Conservation (phyloP, 1,139 yeast species). For the Tardiomyces digboiensis region DNA sequence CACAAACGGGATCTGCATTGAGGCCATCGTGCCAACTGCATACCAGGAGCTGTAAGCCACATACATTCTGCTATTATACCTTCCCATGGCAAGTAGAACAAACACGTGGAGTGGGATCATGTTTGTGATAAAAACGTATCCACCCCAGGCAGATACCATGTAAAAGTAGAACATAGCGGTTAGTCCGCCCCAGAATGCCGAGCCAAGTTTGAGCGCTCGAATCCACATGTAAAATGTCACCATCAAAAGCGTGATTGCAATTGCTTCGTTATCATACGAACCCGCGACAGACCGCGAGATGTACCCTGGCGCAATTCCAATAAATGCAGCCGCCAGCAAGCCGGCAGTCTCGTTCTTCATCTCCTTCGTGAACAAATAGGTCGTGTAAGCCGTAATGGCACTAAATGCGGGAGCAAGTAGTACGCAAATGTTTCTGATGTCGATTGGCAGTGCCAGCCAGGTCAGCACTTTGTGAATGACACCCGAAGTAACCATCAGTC, state of each 20-base stretch:
- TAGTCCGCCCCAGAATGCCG: slow-evolving; percentile 73
- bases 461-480: slow-evolving; percentile 69
- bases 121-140: slow-evolving; percentile 96
- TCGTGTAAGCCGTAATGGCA: slow-evolving; percentile 84
- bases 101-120: slow-evolving; percentile 95
- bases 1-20: slow-evolving; percentile 99
- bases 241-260: slow-evolving; percentile 94
- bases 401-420: slow-evolving; percentile 95
- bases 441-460: slow-evolving; percentile 67
- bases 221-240: slow-evolving; percentile 96
- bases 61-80: slow-evolving; percentile 75
- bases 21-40: slow-evolving; percentile 89
- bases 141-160: slow-evolving; percentile 99
- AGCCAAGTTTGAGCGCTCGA: slow-evolving; percentile 84
- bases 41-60: slow-evolving; percentile 97
- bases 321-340: slow-evolving; percentile 82
- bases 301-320: slow-evolving; percentile 98
- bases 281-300: slow-evolving; percentile 99
- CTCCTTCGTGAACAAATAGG: slow-evolving; percentile 85
- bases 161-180: slow-evolving; percentile 90
- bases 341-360: slow-evolving; percentile 91
- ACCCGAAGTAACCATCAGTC: slow-evolving; percentile 95
- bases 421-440: slow-evolving; percentile 93
- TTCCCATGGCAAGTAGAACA: slow-evolving; percentile 87
- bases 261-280: slow-evolving; percentile 97